Evolutionary conservation across 148 eudicot genomes (phyloP), one percentile per base, ranked within the genome.

Genomic region (Rhododendron williamsianum): DNA sequence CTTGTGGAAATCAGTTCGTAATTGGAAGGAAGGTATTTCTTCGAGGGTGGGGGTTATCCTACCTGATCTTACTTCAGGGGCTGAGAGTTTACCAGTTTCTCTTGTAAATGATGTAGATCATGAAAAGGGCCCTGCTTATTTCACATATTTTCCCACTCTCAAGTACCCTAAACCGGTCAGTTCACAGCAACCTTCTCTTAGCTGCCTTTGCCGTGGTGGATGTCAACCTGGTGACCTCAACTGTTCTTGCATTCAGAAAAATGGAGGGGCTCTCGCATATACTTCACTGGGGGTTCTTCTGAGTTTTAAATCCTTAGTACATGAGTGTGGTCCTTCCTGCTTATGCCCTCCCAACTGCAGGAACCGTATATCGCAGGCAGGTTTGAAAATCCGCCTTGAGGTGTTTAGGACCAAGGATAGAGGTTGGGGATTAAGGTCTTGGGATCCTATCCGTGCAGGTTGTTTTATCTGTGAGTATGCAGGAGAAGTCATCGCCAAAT

Each of bases 391-490:
- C 72, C 94, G 92, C 58, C 84, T 96, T 6, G 98, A 96, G 87
- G 99, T 96, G 16, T 96, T 96, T 84, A 95, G 91, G 88, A 95
- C 99, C 67, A 92, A 88, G 90, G 90, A 93, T 82, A 93, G 83
- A 88, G 99, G 98, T 41, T 95, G 98, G 98, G 96, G 98, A 54
- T 87, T 95, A 89, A 90, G 98, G 83, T 90, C 96, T 5, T 95
- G 94, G 95, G 98, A 95, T 87, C 92, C 98, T 15, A 92, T 95
- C 48, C 93, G 98, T 67, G 89, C 90, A 5, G 98, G 98, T 52
- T 83, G 90, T 48, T 95, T 91, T 87, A 90, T 95, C 21, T 95
- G 96, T 85, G 98, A 92, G 87, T 95, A 89, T 91, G 96, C 96
- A 78, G 98, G 98, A 30, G 95, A 92, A 84, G 92, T 93, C 41